Base-by-base conservation (phyloP, 2,329 filamentous ascomycete species). In the Hyphodiscus sp. region DNA sequence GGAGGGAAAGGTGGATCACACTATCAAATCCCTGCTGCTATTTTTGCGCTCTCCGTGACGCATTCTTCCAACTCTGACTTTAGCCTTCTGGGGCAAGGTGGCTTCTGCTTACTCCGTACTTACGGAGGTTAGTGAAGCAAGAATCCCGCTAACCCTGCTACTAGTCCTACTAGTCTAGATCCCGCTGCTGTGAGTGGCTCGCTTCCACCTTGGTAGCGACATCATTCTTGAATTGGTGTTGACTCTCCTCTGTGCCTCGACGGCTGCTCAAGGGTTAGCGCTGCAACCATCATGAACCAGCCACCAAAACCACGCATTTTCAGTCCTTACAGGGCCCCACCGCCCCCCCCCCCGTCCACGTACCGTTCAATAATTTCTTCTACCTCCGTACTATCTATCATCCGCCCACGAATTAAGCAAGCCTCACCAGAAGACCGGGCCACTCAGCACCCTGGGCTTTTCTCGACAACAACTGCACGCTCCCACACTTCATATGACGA, bases 11-110 rank as follows among this genome's bases (percentile, higher is more conserved):
- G n/a, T 38, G 47, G 47, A 50, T 50, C 41, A 26, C 23, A 26
- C 23, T 26, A 26, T 26, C 5, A 15, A 13, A 38, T n/a, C 49
- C 56, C 48, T 53, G 46, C 50, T 52, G 26, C 53, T 56, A 56
- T 56, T 56, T 51, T 56, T 52, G 53, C 50, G 41, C 45, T 18
- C 20, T 47, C 26, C 45, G 53, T 55, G 49, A 55, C 53, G 49
- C 49, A 55, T 26, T 33, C 41, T 41, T 26, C n/a, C n/a, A 8
- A 26, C 23, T 26, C 8, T 3, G 8, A 8, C 23, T 26, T 26
- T 3, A n/a, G 33, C 33, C 11, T 38, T n/a, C 33, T 38, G 11
- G 11, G 33, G 33, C 33, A 38, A 38, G 33, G 33, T 38, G 33
- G 33, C 16, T 13, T 13, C 33, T 38, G 11, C 16, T n/a, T 38